Conservation (phyloP, 257 asterid genomes). For the Paraleonurus japonicus region DNA sequence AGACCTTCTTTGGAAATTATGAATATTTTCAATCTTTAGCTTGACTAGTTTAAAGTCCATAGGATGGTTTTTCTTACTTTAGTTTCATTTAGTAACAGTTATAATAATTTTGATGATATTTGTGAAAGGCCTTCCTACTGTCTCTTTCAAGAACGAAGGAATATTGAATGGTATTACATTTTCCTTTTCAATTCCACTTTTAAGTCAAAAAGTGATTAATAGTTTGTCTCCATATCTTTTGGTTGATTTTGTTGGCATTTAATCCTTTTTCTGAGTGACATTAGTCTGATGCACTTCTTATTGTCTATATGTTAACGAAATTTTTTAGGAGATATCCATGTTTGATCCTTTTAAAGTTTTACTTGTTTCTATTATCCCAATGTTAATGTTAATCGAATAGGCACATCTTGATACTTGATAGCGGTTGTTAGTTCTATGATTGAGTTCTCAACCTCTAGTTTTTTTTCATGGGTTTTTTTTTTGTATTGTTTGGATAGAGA, state of each 20-base stretch:
- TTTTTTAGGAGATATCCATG: neutral
- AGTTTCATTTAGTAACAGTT: neutral
- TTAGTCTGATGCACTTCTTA: constrained; percentile 14
- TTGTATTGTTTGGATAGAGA: neutral
- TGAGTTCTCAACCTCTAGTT: neutral
- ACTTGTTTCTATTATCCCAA: neutral
- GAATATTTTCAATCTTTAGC: neutral
- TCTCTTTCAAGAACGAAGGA: neutral
- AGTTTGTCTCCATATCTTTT: neutral
- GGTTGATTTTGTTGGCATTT: neutral
- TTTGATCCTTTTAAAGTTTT: neutral
- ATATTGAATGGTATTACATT: neutral
- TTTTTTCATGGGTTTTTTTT: neutral
- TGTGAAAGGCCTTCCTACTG: constrained; percentile 7
- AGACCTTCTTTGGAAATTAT: constrained; percentile 30
- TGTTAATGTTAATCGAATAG: neutral
- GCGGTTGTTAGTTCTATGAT: constrained; percentile 1
- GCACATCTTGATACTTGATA: neutral
- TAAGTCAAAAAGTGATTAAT: neutral
- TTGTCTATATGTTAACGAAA: neutral
- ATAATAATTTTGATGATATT: neutral
- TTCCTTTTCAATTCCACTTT: neutral
- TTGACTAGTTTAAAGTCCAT: neutral
- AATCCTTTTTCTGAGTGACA: neutral
- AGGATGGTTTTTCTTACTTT: neutral